A percentile compares a stretch with the other conserved stretches of the same genome.
Evolutionary conservation across 495 filamentous ascomycete genomes (phyloP).

Genomic region (Penicillium tannophilum): DNA sequence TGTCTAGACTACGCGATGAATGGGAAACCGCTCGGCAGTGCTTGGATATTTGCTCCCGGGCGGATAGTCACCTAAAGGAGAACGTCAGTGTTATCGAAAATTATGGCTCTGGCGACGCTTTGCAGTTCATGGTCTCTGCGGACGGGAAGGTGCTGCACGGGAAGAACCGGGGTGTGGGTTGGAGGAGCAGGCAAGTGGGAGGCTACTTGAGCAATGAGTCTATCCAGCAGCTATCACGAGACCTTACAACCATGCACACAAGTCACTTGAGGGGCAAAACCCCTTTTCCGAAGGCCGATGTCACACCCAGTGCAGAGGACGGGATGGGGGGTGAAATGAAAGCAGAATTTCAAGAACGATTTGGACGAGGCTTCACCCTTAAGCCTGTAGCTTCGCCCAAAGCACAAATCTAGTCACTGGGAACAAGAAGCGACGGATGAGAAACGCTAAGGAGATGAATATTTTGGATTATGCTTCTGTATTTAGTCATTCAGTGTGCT

Average conservation of each 20-base stretch:
- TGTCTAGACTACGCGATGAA: slow-evolving; percentile 38
- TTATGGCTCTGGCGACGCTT: slow-evolving; percentile 38
- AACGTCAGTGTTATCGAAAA: slow-evolving; percentile 40
- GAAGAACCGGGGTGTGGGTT: slow-evolving; percentile 40
- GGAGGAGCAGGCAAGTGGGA: slow-evolving; percentile 45
- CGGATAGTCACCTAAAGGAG: slow-evolving; percentile 34
- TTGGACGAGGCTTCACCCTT: slow-evolving; percentile 39
- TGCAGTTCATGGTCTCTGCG: slow-evolving; percentile 48
- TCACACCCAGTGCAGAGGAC: slow-evolving; percentile 8
- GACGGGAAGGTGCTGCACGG: slow-evolving; percentile 38
- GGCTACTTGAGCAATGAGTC: slow-evolving; percentile 40
- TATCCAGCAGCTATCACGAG: slow-evolving; percentile 41
- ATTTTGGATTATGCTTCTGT: not conserved
- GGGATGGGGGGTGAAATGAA: slow-evolving; percentile 11
- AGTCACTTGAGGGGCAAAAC: slow-evolving; percentile 14
- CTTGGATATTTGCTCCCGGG: slow-evolving; percentile 41
- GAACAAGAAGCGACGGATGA: not conserved
- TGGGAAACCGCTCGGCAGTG: slow-evolving; percentile 42
- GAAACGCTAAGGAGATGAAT: not conserved
- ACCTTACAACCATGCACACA: slow-evolving; percentile 31
- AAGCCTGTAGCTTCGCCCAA: not conserved
- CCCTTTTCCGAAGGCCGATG: slow-evolving; percentile 15
- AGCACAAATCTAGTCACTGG: not conserved
- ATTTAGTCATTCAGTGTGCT: not conserved
- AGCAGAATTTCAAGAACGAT: slow-evolving; percentile 35